Evolutionary conservation across 352 stramenopile genomes (phyloP).

Genomic region (Peronospora farinosa): DNA sequence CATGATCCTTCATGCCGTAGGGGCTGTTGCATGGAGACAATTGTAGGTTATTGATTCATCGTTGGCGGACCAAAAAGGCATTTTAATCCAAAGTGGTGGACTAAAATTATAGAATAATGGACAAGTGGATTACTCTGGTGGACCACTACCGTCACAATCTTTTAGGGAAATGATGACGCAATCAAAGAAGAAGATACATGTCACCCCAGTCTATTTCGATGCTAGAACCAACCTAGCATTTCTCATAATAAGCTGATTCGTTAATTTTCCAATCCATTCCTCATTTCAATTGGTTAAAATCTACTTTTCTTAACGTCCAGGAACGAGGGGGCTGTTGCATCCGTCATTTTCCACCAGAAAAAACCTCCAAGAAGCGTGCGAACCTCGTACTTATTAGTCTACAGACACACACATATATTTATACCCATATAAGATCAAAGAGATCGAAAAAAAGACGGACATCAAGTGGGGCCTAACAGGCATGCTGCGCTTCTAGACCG

Average conservation of each 20-base stretch:
- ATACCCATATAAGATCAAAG: too few relatives aligned
- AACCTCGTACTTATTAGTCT: constrained; percentile 12
- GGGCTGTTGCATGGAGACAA: too few relatives aligned
- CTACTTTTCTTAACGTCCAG: constrained; percentile 1
- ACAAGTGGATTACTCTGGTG: too few relatives aligned
- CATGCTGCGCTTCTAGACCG: constrained; percentile 38
- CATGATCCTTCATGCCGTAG: too few relatives aligned
- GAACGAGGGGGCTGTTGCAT: constrained; percentile 25
- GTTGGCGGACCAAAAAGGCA: too few relatives aligned
- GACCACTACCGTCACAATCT: too few relatives aligned
- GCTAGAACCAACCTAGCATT: constrained; percentile 6
- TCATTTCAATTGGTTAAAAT: constrained; percentile 15
- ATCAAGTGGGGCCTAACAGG: constrained; percentile 23
- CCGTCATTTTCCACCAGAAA: constrained; percentile 27
- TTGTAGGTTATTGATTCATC: too few relatives aligned
- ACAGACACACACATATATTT: too few relatives aligned
- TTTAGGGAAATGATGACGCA: neutral
- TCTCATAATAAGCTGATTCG: constrained; percentile 6
- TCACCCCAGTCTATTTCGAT: constrained; percentile 24
- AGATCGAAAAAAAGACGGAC: constrained; percentile 18
- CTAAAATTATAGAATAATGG: too few relatives aligned
- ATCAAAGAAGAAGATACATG: constrained; percentile 10
- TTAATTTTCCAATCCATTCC: neutral
- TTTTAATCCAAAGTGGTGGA: too few relatives aligned
- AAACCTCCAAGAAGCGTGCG: constrained; percentile 13